Base-by-base conservation (phyloP, 371 early-diverging fungal genomes). In the Rhizopus delemar region DNA sequence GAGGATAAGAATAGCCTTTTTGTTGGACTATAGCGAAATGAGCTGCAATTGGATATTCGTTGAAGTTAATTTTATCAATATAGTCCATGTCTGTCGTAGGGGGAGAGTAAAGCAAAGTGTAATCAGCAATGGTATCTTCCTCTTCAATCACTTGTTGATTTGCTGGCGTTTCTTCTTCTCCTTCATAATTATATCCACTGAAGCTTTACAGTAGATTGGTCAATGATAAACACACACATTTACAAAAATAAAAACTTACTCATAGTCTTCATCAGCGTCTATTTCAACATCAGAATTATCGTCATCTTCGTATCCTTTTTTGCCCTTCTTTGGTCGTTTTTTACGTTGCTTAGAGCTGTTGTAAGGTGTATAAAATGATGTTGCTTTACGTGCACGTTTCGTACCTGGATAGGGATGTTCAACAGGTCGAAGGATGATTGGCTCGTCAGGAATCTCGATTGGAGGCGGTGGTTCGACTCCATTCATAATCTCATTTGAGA, bases 1-100 rank as follows among this genome's bases (percentile, higher is more conserved):
- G 81, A n/a, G 85, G 84, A 53, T 86, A 85, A 39, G 82, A 80
- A 57, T 86, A 86, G 35, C 87, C 87, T 38, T 78, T 80, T 56
- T 86, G 83, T 55, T 86, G 87, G 38, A 78, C 82, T 52, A 85
- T 73, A 39, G 83, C 83, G 62, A 86, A 86, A 52, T 77, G 68
- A 8, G 73, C 57, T 8, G 81, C 81, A 31, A 71, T 65, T 8
- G 74, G 73, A 51, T 80, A 80, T 32, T 71, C 69, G 12, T 46
- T 66, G 55, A 76, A 69, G 48, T 77, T 63, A 41, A 74, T 71
- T 0, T 62, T 45, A 43, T 80, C 75, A 46, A 77, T 70, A 32
- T 77, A 77, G 32, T 65, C 64, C 51, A 66, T 56, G 35, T 77
- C 72, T 9, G 52, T 11, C 4, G 70, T 59, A 5, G 70, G 68